Conservation (phyloP, 2,329 filamentous ascomycete species). For the Penicillium occitanis region DNA sequence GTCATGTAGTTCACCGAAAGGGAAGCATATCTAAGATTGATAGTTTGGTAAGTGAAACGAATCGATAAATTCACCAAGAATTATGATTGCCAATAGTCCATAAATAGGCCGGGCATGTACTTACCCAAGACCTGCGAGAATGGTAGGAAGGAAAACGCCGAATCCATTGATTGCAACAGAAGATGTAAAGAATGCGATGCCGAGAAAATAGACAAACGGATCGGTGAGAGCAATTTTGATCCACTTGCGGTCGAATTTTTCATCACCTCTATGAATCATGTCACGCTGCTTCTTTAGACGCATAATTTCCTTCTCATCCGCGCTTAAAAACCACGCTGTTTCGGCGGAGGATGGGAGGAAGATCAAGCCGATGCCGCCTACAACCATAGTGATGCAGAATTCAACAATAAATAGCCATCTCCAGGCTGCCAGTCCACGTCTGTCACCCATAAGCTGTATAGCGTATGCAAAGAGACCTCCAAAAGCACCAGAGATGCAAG, state of each 20-base stretch:
- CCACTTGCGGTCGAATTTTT: constrained; percentile 14
- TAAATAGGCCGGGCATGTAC: no score
- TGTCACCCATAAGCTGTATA: constrained; percentile 8
- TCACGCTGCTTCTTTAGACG: constrained; percentile 9
- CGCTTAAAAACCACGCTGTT: constrained; percentile 11
- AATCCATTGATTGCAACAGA: constrained; percentile 18
- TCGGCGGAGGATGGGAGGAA: constrained; percentile 5
- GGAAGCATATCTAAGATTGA: constrained; percentile 5
- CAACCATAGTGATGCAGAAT: constrained; percentile 15
- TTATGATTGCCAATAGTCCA: no score
- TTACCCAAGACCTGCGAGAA: constrained; percentile 17
- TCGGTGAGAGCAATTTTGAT: constrained; percentile 11
- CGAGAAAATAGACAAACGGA: constrained; percentile 14
- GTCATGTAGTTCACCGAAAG: constrained; percentile 14
- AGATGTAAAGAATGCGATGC: constrained; percentile 14
- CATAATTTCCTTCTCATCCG: constrained; percentile 15
- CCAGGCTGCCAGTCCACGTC: constrained; percentile 5
- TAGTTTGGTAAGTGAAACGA: no score
- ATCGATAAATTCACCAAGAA: no score
- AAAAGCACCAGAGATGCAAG: constrained; percentile 13
- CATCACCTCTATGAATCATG: background rate
- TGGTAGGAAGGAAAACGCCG: constrained; percentile 16
- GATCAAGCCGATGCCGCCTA: constrained; percentile 8
- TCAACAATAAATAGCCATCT: constrained; percentile 19
- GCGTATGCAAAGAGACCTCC: constrained; percentile 18